Evolutionary conservation across 1,284 basidiomycete species (phyloP), one percentile per base, ranked within the genome.

Genomic region (Gomphus bonarii): DNA sequence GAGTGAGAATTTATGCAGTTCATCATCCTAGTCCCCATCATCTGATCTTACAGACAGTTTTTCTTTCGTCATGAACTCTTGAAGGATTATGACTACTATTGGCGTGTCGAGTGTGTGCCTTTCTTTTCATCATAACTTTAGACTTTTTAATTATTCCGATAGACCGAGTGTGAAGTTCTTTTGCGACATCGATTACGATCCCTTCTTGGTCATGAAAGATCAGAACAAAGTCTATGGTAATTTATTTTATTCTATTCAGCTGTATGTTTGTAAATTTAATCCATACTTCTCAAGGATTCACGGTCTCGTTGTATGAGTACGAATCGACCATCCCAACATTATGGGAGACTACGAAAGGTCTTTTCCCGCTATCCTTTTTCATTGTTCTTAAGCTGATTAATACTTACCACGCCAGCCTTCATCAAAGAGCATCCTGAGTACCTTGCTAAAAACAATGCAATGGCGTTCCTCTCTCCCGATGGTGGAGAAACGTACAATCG

Each of bases 171-270:
- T 94, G 70, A 85, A 85, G 65, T 85, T 89, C 68, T 91, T 85
- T 73, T 95, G 91, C 65, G 91, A 95, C 64, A 68, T 94, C 58
- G 82, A 89, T 63, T 89, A 87, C 66, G 86, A 97, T 68, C 93
- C 93, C 5, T 95, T 95, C 77, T 70, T 92, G 53, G 71, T 90
- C 63, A 95, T 97, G 92, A 76, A 92, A 71, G 87, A 93, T 66
- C 73, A 88, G 66, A 82, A 88, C 54, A 94, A 94, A 72, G 81
- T 89, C 50, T 92, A 92, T 64, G 89, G 85, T 85, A 60, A 48
- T 73, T 67, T 18, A 20, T 3, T 16, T 53, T 42, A 50, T 31
- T 12, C 22, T 20, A 42, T 18, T 40, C 20, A 14, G n/a, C 33
- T 36, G 22, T 6, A 16, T 25, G n/a, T n/a, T 36, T 42, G 22